These are phyloP conservation scores for Alternaria sp. DNA, from an alignment of 2,329 filamentous ascomycete genomes.

Conservation along the genomic window DNA sequence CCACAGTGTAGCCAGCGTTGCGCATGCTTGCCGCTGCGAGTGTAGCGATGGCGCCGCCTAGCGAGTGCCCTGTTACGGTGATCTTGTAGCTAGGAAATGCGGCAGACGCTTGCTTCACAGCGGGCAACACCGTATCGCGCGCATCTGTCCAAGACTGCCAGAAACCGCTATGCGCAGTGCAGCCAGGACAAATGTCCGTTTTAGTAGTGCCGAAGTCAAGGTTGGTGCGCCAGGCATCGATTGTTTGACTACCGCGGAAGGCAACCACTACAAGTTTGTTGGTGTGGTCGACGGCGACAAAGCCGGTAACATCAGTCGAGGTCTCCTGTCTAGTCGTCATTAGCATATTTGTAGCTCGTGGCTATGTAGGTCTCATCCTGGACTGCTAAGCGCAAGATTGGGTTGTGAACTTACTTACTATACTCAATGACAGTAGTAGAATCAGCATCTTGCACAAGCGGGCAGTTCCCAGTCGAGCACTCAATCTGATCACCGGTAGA, in stretches of 20 bases:
- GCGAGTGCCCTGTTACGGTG: constrained; percentile 72
- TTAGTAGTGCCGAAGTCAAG: constrained; percentile 54
- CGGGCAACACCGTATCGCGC: constrained; percentile 51
- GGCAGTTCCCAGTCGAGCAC: constrained; percentile 60
- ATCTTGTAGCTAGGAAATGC: constrained; percentile 64
- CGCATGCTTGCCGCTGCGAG: constrained; percentile 64
- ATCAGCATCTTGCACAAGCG: constrained; percentile 57
- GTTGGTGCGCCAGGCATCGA: constrained; percentile 71
- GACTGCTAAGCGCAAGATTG: background rate
- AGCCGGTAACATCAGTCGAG: constrained; percentile 57
- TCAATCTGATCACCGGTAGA: constrained; percentile 53
- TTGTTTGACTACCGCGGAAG: constrained; percentile 66
- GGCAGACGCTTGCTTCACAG: constrained; percentile 55
- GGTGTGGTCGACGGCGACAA: constrained; percentile 56
- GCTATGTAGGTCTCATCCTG: background rate
- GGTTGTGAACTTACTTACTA: constrained; percentile 21
- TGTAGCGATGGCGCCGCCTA: constrained; percentile 72
- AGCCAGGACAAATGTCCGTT: constrained; percentile 57
- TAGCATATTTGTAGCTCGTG: constrained; percentile 6
- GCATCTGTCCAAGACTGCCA: constrained; percentile 66
- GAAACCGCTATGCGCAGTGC: constrained; percentile 69
- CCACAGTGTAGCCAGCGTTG: constrained; percentile 31
- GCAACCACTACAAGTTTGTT: constrained; percentile 65
- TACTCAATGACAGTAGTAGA: constrained; percentile 58
- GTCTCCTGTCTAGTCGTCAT: constrained; percentile 20